These are phyloP conservation scores for Zelopaecilomyces penicillatus DNA, from an alignment of 2,329 filamentous ascomycete species.

Conservation along the genomic window DNA sequence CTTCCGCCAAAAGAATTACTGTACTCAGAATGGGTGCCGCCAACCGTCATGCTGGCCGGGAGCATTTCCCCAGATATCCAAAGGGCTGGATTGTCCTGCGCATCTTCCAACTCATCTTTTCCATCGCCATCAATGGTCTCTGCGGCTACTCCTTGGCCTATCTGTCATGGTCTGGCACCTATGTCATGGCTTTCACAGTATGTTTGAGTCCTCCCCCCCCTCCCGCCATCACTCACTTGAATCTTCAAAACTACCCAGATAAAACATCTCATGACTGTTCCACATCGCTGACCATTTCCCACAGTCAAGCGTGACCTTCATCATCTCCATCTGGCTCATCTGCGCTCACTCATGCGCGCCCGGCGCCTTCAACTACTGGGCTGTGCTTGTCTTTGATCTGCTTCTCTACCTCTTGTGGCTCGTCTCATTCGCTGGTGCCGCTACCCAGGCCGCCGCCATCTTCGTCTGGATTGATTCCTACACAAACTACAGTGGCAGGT, in stretches of 20 bases:
- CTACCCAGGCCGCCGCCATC: constrained; percentile 22
- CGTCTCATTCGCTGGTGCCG: constrained; percentile 32
- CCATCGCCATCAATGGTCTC: constrained; percentile 38
- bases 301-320: constrained; percentile 35
- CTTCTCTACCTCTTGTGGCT: constrained; percentile 47
- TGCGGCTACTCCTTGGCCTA: constrained; percentile 33
- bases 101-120: constrained; percentile 37
- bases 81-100: constrained; percentile 34
- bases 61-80: constrained; percentile 40
- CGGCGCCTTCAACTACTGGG: constrained; percentile 45
- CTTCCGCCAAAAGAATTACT: not conserved
- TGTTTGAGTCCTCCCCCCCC: constrained; percentile 12
- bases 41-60: constrained; percentile 23
- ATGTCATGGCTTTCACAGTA: constrained; percentile 32
- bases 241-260: too few relatives aligned
- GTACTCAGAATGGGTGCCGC: constrained; percentile 1
- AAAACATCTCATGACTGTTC: too few relatives aligned
- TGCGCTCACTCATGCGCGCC: constrained; percentile 32
- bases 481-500: not conserved
- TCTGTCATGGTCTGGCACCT: constrained; percentile 27
- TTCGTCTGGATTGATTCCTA: not conserved
- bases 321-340: constrained; percentile 38
- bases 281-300: not conserved
- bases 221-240: constrained; percentile 1
- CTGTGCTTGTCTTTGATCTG: constrained; percentile 41